Conservation (phyloP, 768 basidiomycete genomes). For the Tubosaeta sp. region DNA sequence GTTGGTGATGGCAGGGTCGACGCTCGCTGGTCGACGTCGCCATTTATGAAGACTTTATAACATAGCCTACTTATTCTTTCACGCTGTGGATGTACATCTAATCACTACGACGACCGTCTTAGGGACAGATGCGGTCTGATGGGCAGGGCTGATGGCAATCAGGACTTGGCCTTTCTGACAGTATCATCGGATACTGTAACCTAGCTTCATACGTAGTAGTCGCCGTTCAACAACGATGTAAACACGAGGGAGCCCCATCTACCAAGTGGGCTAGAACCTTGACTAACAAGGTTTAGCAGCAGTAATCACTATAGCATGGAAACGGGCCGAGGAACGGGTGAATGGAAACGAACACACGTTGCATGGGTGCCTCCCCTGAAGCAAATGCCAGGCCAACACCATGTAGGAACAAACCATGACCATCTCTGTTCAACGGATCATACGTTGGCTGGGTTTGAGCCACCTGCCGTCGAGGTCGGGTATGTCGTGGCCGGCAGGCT, state of each 20-base stretch:
- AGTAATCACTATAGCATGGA: conserved; percentile 13
- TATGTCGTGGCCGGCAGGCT: conserved; percentile 32
- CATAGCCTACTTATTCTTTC: conserved; percentile 19
- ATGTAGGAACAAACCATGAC: conserved; percentile 3
- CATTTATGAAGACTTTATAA: conserved; percentile 11
- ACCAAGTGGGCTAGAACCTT: conserved; percentile 20
- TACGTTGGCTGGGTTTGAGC: conserved; percentile 20
- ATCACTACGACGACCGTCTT: conserved; percentile 7
- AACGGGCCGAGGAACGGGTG: conserved; percentile 7
- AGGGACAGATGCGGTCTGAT: conserved; percentile 1
- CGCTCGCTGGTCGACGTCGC: conserved; percentile 22
- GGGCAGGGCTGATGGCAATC: conserved; percentile 11
- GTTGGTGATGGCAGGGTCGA: conserved; percentile 4
- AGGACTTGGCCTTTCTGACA: conserved; percentile 7
- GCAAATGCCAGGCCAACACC: neutral
- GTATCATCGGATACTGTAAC: conserved; percentile 13
- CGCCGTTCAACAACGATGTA: conserved; percentile 24
- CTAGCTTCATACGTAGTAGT: conserved; percentile 17
- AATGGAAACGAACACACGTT: conserved; percentile 17
- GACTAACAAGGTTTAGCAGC: conserved; percentile 19
- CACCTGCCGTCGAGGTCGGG: conserved; percentile 38
- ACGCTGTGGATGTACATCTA: conserved; percentile 7
- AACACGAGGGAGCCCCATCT: conserved; percentile 26
- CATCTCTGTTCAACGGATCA: conserved; percentile 7
- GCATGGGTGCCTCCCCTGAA: conserved; percentile 9